Conservation (phyloP, 208 protist species). For the Leishmania turanica region DNA sequence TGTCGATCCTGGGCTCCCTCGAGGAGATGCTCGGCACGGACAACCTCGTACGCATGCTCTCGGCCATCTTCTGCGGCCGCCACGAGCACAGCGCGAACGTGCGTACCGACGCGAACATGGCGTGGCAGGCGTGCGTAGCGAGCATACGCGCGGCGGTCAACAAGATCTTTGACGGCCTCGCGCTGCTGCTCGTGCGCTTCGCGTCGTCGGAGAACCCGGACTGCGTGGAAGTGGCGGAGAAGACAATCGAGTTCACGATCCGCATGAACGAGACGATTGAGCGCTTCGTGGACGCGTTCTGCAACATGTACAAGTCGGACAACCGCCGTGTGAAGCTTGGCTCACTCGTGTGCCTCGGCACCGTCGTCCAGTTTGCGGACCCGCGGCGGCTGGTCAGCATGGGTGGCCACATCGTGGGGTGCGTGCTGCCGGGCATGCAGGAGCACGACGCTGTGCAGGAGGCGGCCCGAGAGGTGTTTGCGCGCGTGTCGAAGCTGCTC, state of each 20-base stretch:
- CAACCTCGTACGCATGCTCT: conserved; percentile 68
- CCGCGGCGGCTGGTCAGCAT: conserved; percentile 68
- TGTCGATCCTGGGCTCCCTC: conserved; percentile 82
- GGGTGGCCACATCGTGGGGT: conserved; percentile 86
- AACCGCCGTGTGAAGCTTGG: conserved; percentile 69
- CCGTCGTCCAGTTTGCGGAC: conserved; percentile 77
- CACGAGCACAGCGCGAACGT: conserved; percentile 83
- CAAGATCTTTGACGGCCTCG: conserved; percentile 89
- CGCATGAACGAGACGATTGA: conserved; percentile 89
- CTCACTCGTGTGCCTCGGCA: conserved; percentile 66
- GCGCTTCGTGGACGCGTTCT: conserved; percentile 75
- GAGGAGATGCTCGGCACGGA: conserved; percentile 83
- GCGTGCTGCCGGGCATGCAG: conserved; percentile 90
- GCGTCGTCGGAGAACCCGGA: conserved; percentile 78
- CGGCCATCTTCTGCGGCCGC: conserved; percentile 86
- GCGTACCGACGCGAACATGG: conserved; percentile 79
- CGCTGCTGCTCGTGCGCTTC: conserved; percentile 75
- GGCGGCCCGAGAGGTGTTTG: conserved; percentile 81
- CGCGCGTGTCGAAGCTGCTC: conserved; percentile 69
- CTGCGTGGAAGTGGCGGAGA: conserved; percentile 81
- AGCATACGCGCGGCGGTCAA: conserved; percentile 83
- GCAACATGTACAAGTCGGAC: conserved; percentile 68
- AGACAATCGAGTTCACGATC: conserved; percentile 90
- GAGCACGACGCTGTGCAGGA: conserved; percentile 81
- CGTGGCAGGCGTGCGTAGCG: conserved; percentile 90